Evolutionary conservation across 176 grass and related monocot species (phyloP).

Genomic region (Otatea glauca): DNA sequence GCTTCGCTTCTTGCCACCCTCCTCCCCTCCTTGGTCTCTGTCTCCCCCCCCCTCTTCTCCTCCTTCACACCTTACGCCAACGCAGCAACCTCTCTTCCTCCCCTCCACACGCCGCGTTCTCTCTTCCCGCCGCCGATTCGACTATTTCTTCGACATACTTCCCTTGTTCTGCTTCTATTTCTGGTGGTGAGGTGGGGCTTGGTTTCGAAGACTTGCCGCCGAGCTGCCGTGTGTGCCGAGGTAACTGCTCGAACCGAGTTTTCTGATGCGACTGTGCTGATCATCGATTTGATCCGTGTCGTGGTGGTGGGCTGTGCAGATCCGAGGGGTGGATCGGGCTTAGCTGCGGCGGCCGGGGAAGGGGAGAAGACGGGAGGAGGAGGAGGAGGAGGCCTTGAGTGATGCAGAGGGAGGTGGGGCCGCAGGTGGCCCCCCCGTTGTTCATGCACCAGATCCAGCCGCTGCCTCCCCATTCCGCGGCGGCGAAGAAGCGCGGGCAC

Average conservation of each 20-base stretch:
- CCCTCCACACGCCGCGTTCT: not conserved
- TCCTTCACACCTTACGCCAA: conserved; percentile 2
- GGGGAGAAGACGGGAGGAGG: not conserved
- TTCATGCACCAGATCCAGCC: conserved; percentile 71
- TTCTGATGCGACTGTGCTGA: not conserved
- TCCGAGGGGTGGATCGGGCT: conserved; percentile 39
- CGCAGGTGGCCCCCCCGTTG: conserved; percentile 72
- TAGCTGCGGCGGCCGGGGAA: not conserved
- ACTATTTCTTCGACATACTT: not conserved
- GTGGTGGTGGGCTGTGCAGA: not conserved
- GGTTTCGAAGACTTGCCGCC: not conserved
- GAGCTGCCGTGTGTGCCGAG: conserved; percentile 25
- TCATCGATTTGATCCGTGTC: conserved; percentile 9
- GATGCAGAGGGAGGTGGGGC: conserved; percentile 80
- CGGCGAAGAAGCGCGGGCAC: conserved; percentile 50
- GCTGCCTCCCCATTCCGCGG: conserved; percentile 52
- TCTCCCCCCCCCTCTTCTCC: not conserved
- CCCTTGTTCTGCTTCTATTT: not conserved
- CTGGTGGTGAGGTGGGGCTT: not conserved
- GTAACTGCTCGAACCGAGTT: conserved; percentile 37
- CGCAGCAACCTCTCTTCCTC: not conserved
- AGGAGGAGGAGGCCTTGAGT: not conserved
- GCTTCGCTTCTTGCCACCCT: not conserved
- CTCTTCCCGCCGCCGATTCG: not conserved
- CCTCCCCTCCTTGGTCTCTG: not conserved